Base-by-base conservation (phyloP, 352 stramenopile genomes). In the Pythium folliculosum region DNA sequence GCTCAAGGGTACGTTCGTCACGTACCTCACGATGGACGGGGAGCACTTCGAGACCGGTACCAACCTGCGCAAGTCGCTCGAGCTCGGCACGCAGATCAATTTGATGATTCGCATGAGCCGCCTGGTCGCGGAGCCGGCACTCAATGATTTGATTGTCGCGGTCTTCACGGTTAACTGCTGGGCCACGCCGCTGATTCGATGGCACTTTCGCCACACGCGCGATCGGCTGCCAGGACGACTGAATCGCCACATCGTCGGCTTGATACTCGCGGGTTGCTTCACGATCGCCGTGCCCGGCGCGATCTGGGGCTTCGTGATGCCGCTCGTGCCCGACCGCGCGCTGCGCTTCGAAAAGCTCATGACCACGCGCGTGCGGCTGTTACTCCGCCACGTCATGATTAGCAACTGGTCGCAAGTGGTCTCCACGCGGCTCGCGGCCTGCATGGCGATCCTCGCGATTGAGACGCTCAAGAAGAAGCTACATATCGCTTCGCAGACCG, bases 391-490 rank as follows among this genome's bases (percentile, higher is more conserved):
- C 17, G 38, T 63, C 1, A 14, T 60, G 16, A 38, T 70, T 1
- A 30, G 3, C 13, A 16, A 63, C 23, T 64, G 63, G 55, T 30
- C 21, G 1, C 52, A 63, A 58, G 37, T 70, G 63, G 55, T 30
- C 21, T 9, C 52, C 56, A 58, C 63, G 1, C 63, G 54, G 2
- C 17, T 56, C 43, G 62, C 62, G 0, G 63, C 47, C 21, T 40
- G 32, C 4, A 48, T 30, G 19, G 63, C 63, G 17, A 70, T 60
- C 38, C 7, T 70, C 1, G 63, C 40, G 12, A 47, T 69, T 1
- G 63, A 69, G 35, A 48, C 54, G 1, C 22, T 70, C 22, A 70
- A 70, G 10, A 27, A 51, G 9, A 58, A 60, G n/a, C 44, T 70
- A 7, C 17, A n/a, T 38, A 40, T 45, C 27, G 27, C 27, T 32